Percentiles rank a stretch among this genome's conserved stretches.
Evolutionary conservation across 1,284 basidiomycete species (phyloP).

Genomic region (Puccinia horiana): DNA sequence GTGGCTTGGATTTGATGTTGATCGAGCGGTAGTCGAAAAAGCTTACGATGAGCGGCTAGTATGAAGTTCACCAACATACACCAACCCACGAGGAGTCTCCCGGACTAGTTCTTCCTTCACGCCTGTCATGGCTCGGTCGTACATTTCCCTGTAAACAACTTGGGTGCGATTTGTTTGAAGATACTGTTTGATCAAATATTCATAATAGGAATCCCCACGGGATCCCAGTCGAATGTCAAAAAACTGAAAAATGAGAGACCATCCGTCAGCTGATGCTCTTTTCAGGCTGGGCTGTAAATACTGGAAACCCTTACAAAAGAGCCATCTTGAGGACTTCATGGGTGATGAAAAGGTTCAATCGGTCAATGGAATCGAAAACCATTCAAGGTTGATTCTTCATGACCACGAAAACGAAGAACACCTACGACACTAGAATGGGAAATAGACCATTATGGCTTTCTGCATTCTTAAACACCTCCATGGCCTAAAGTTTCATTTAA

Average conservation of each 20-base stretch:
- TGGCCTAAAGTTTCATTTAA: constrained; percentile 64
- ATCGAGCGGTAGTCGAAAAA: background rate
- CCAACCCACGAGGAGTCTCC: constrained; percentile 64
- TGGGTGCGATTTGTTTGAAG: constrained; percentile 72
- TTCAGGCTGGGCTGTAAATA: background rate
- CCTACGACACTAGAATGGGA: constrained; percentile 80
- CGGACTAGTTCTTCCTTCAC: constrained; percentile 75
- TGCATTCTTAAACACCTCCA: constrained; percentile 70
- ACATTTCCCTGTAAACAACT: constrained; percentile 80
- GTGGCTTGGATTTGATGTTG: background rate
- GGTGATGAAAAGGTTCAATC: background rate
- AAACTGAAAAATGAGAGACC: constrained; percentile 52
- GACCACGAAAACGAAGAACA: constrained; percentile 24
- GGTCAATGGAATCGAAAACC: background rate
- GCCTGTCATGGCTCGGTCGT: constrained; percentile 76
- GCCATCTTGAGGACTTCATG: constrained; percentile 17
- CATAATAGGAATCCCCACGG: constrained; percentile 91
- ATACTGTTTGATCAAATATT: constrained; percentile 70
- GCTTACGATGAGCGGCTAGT: constrained; percentile 56
- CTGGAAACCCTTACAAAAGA: constrained; percentile 23
- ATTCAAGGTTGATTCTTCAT: background rate
- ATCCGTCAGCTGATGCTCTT: background rate
- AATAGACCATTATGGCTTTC: constrained; percentile 71
- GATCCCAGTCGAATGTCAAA: constrained; percentile 85
- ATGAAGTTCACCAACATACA: constrained; percentile 78